Evolutionary conservation across 106 monocot genomes (phyloP).

Genomic region (Alisma plantagoaquatica): DNA sequence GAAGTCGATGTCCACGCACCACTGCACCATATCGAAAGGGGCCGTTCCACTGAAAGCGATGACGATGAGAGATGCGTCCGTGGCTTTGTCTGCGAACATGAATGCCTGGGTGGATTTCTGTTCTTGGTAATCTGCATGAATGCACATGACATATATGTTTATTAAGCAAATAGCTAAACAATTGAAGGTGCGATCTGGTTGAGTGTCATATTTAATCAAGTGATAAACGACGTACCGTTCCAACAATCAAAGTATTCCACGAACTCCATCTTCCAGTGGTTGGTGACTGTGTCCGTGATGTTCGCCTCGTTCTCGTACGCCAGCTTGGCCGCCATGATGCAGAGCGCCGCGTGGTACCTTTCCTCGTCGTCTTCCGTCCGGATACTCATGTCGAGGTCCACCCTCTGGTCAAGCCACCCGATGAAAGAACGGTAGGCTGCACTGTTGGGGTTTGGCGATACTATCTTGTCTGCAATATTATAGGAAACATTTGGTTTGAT

Average conservation of each 20-base stretch:
- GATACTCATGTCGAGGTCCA: not conserved
- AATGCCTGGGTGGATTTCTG: constrained; percentile 48
- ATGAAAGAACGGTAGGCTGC: constrained; percentile 5
- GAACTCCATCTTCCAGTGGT: constrained; percentile 43
- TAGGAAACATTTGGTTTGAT: not conserved
- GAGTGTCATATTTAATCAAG: too few species aligned
- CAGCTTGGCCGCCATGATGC: constrained; percentile 16
- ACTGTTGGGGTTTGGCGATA: not conserved
- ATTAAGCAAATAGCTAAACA: too few species aligned
- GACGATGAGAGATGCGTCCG: constrained; percentile 38
- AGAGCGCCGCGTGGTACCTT: constrained; percentile 1
- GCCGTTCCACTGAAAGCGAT: constrained; percentile 71
- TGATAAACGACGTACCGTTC: constrained; percentile 35
- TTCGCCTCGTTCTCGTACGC: constrained; percentile 15
- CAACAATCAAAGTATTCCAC: constrained; percentile 37
- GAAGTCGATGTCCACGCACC: constrained; percentile 74
- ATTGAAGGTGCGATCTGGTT: too few species aligned
- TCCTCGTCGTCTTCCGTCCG: constrained; percentile 1
- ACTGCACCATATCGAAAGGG: constrained; percentile 50
- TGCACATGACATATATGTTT: too few species aligned
- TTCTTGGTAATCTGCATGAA: constrained; percentile 34
- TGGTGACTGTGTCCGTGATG: constrained; percentile 5
- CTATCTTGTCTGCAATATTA: not conserved
- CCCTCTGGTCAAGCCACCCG: not conserved
- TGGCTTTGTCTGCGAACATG: constrained; percentile 43